Conservation (phyloP, 2,329 filamentous ascomycete species). For the Alternaria arbusti region DNA sequence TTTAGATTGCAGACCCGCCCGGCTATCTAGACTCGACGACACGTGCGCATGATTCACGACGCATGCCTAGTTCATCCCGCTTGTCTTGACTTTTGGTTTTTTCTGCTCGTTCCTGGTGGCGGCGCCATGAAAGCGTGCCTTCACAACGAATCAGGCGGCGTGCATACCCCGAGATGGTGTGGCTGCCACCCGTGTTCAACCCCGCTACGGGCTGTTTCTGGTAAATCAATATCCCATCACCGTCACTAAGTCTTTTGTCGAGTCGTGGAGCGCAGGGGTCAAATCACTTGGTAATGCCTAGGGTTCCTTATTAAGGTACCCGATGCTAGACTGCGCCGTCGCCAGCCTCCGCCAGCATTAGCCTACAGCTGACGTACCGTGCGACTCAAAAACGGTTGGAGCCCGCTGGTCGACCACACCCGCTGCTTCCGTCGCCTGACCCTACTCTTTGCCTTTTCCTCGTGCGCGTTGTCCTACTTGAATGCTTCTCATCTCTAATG, state of each 20-base stretch:
- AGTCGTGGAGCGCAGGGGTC: constrained; percentile 16
- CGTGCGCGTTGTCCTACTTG: constrained; percentile 14
- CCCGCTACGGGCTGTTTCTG: constrained; percentile 5
- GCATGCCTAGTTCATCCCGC: not conserved
- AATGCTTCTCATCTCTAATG: constrained; percentile 25
- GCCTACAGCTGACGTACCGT: constrained; percentile 33
- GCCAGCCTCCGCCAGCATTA: constrained; percentile 24
- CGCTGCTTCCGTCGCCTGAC: constrained; percentile 20
- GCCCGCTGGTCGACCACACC: constrained; percentile 28
- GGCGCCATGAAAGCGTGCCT: not conserved
- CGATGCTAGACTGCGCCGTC: constrained; percentile 13
- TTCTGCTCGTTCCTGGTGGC: constrained; percentile 16
- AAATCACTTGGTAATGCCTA: constrained; percentile 13
- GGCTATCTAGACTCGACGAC: not conserved
- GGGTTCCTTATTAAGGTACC: constrained; percentile 35
- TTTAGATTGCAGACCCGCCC: constrained; percentile 6
- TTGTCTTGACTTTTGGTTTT: constrained; percentile 4
- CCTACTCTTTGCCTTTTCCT: constrained; percentile 14
- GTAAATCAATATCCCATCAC: constrained; percentile 17
- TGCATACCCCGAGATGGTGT: constrained; percentile 1
- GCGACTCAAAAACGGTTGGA: constrained; percentile 28
- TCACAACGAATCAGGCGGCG: constrained; percentile 11
- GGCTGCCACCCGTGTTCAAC: constrained; percentile 3
- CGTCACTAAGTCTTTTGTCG: constrained; percentile 6
- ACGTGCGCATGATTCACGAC: constrained; percentile 9